Base-by-base conservation (phyloP, 257 asterid species). In the Solanum piurae region DNA sequence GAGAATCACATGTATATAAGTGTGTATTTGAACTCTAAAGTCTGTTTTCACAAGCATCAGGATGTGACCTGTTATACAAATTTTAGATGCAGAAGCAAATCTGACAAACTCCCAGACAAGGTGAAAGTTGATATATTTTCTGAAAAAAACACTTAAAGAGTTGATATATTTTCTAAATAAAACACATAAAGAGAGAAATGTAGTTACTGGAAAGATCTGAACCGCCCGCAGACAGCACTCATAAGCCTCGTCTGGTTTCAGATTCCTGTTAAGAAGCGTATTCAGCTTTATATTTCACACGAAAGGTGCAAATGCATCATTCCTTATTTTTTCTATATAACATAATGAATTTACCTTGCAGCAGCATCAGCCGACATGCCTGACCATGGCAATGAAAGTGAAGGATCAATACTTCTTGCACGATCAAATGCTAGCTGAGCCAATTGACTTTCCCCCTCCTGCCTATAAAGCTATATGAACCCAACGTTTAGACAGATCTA, bases 361-460 rank as follows among this genome's bases (percentile, higher is more conserved):
- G 86, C 93, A 62, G 96, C 96, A 95, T 97, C 99, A 84, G 99
- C 99, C 37, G 99, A 92, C 99, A 97, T 97, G 91, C 99, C 99
- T 83, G 99, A 98, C 99, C 99, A 97, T 25, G 99, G 98, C 89
- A 97, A 89, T 83, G 98, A 95, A 91, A 97, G 98, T 64, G 98
- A 92, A 86, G 99, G 99, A 90, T 97, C 99, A 90, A 97, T 97
- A 90, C 99, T 97, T 93, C 99, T 94, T 75, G 99, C 99, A 89
- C 92, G 96, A 91, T 97, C 99, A 91, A 97, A 95, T 88, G 99
- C 98, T 91, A 90, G 96, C 89, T 94, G 98, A n/a, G 98, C 99
- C 91, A 95, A 88, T 88, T 92, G 94, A 84, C 87, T 91, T 93
- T 95, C 84, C 69, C 94, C 98, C 89, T 89, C 96, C 88, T 86